phyloP scores from a whole-genome alignment of 768 basidiomycete species.

The Calocybe gangraenosa region DNA sequence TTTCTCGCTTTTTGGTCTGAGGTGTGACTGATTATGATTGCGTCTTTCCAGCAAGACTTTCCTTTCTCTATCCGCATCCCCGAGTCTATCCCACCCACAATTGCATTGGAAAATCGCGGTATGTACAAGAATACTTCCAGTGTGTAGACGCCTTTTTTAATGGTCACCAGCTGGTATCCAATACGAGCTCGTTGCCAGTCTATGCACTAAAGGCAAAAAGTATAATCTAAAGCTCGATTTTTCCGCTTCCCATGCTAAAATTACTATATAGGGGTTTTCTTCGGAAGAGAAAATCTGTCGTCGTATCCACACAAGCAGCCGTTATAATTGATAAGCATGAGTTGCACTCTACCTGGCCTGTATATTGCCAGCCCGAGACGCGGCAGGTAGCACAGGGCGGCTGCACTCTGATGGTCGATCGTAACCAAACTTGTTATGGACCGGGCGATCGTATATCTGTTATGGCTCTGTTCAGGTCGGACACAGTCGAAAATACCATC shows the following conservation, averaged over 20 bases:
- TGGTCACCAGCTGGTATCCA: slow-evolving; percentile 63
- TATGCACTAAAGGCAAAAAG: slow-evolving; percentile 87
- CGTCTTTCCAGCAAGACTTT: slow-evolving; percentile 65
- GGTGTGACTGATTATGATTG: background rate
- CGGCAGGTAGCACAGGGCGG: slow-evolving; percentile 65
- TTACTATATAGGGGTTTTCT: slow-evolving; percentile 63
- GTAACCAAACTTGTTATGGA: slow-evolving; percentile 76
- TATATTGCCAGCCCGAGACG: slow-evolving; percentile 75
- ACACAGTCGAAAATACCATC: slow-evolving; percentile 61
- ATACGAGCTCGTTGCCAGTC: slow-evolving; percentile 86
- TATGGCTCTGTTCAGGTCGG: slow-evolving; percentile 68
- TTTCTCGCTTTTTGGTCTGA: slow-evolving; percentile 3
- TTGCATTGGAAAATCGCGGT: slow-evolving; percentile 77
- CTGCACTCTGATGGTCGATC: slow-evolving; percentile 71
- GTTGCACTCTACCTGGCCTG: slow-evolving; percentile 89
- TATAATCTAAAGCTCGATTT: slow-evolving; percentile 25
- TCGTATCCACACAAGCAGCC: slow-evolving; percentile 60
- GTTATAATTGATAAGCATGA: slow-evolving; percentile 93
- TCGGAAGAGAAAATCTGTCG: slow-evolving; percentile 70
- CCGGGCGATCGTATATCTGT: slow-evolving; percentile 80
- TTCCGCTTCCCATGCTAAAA: background rate
- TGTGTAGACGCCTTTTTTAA: background rate
- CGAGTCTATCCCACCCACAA: slow-evolving; percentile 84
- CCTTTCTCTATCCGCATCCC: slow-evolving; percentile 90
- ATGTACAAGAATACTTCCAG: slow-evolving; percentile 14